Evolutionary conservation across 176 grass and related monocot species (phyloP), one percentile per base, ranked within the genome.

Genomic region (Bromus sterilis): DNA sequence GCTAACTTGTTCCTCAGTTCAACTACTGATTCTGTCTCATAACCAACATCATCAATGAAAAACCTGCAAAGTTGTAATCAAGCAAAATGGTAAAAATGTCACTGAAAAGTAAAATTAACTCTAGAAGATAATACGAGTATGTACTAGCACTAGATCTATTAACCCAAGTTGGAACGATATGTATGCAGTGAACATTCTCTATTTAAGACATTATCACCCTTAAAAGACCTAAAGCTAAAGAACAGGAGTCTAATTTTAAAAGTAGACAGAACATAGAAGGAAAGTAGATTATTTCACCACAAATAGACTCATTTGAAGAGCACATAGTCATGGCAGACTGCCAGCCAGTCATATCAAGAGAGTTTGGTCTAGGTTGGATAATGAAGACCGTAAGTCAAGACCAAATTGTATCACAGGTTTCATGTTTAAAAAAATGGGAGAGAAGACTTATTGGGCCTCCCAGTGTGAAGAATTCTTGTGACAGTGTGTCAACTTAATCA

Each of bases 1-100:
- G 79, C 88, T 33, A 98, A 86, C 31, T 88, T 88, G 31, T 83
- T 78, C 82, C 89, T 93, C 36, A 93, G 39, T 41, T 91, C 76
- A 58, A 37, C 71, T 87, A 98, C 75, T 55, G 64, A 28, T 68
- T 43, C 79, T 21, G 80, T 80, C 81, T 91, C 83, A 56, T 82
- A 93, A 23, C 91, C 90, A 83, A 60, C 82, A 42, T 89, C 85
- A 57, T 86, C 89, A 37, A 95, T 16, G 32, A 91, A 88, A 75
- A 81, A 98, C 67, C 96, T 98, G 73, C 28, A 83, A 44, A 78
- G 81, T 1, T 14, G 40, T 34, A 74, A 83, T 74, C 43, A 23
- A 57, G 1, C 70, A 76, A 85, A 76, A 85, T 75, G 49, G 63
- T 74, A 21, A 85, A 60, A 60, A 56, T 65, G 25, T 46, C 20